Conservation (phyloP, 768 basidiomycete species). For the Tricholoma furcatifolium region DNA sequence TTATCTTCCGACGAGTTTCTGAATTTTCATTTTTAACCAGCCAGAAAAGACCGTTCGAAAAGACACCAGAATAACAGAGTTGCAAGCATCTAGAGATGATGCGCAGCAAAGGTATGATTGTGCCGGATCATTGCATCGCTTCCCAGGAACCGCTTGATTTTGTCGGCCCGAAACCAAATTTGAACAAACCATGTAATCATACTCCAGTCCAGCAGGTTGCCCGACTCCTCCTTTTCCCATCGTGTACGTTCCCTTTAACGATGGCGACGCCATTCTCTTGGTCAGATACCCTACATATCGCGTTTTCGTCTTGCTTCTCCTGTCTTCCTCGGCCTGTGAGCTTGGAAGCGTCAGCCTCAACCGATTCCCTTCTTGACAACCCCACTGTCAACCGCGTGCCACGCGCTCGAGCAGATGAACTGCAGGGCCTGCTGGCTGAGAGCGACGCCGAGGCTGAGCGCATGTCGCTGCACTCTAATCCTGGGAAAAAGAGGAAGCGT, state of each 20-base stretch:
- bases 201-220: background rate
- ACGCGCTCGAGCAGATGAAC: constrained; percentile 36
- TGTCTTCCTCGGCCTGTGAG: constrained; percentile 41
- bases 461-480: constrained; percentile 66
- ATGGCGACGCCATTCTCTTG: constrained; percentile 50
- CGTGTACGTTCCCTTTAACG: background rate
- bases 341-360: constrained; percentile 15
- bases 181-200: constrained; percentile 1
- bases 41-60: no score
- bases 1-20: no score
- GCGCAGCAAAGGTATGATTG: no score
- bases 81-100: no score
- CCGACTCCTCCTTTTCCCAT: background rate
- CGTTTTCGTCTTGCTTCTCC: constrained; percentile 56
- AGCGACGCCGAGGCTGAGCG: constrained; percentile 57
- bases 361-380: constrained; percentile 25
- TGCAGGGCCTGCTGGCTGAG: constrained; percentile 38
- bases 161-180: constrained; percentile 6
- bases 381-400: constrained; percentile 30
- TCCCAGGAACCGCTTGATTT: background rate
- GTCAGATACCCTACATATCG: constrained; percentile 59
- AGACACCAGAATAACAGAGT: background rate
- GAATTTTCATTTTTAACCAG: no score
- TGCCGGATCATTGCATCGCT: background rate
- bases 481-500: constrained; percentile 28